Evolutionary conservation across 2,329 filamentous ascomycete species (phyloP), one percentile per base, ranked within the genome.

Genomic region (Cryphonectria naterciae): DNA sequence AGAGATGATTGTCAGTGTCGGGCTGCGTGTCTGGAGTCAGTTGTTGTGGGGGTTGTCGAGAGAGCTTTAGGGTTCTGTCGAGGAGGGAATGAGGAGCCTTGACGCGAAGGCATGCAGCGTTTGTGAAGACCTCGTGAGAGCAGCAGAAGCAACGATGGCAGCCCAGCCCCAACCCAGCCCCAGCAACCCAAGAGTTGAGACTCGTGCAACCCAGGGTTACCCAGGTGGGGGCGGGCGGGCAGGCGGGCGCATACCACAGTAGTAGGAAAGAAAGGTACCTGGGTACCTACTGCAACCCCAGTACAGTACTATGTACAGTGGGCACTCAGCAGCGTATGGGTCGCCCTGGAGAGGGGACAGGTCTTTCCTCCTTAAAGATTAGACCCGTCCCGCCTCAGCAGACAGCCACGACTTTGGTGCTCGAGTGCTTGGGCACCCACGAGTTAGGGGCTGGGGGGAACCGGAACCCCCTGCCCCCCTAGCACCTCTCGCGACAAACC

Each of bases 101-200:
- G 63, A 17, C 41, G 41, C 41, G 41, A 52, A 19, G 39, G 22
- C 13, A 10, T 41, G 43, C 11, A 52, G 25, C 41, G 43, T n/a
- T n/a, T 49, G 41, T 28, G 63, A 65, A 22, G 43, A 43, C 43
- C 28, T 65, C 63, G 63, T 65, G 41, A 65, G 63, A n/a, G 43
- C 63, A n/a, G 63, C 63, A 35, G 63, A 35, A 52, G 63, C 63
- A 65, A 52, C 41, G 63, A 52, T 52, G 63, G 35, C 63, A 49
- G 63, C 37, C 37, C 61, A 64, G 39, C 46, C 7, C 46, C 46
- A 49, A 8, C 46, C 54, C 54, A 58, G 54, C 54, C 54, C 28
- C 19, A 64, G 41, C 63, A 65, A 65, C 52, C 63, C 37, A 39
- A 52, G 41, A 52, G 41, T 19, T 32, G 43, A 65, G 63, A 65